Evolutionary conservation across 108 stramenopile genomes (phyloP).

Genomic region (Cylindrotheca fusiformis): DNA sequence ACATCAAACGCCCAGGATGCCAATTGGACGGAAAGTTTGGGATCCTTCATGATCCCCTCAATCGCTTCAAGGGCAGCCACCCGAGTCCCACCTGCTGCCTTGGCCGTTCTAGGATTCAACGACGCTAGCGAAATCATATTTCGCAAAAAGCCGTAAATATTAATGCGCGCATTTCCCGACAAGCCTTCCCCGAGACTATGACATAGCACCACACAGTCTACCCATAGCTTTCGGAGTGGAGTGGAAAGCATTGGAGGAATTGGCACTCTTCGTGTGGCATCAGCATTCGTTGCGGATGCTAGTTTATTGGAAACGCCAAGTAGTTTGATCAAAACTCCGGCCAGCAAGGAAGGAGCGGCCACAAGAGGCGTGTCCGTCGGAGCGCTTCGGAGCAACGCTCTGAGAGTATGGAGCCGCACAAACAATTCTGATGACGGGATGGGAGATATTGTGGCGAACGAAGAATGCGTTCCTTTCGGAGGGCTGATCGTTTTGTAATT

Average conservation of each 20-base stretch:
- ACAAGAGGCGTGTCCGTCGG: slow-evolving; percentile 53
- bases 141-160: slow-evolving; percentile 53
- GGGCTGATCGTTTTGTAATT: slow-evolving; percentile 25
- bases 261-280: slow-evolving; percentile 29
- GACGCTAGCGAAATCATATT: slow-evolving; percentile 74
- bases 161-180: slow-evolving; percentile 61
- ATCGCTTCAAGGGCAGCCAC: slow-evolving; percentile 74
- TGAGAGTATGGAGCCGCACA: slow-evolving; percentile 53
- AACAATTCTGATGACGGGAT: slow-evolving; percentile 67
- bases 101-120: slow-evolving; percentile 65
- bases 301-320: slow-evolving; percentile 63
- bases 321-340: slow-evolving; percentile 75
- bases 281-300: slow-evolving; percentile 6
- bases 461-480: slow-evolving; percentile 79
- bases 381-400: slow-evolving; percentile 57
- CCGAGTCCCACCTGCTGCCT: slow-evolving; percentile 73
- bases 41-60: slow-evolving; percentile 45
- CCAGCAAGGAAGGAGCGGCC: slow-evolving; percentile 75
- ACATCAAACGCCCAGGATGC: slow-evolving; percentile 76
- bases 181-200: slow-evolving; percentile 62
- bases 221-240: slow-evolving; percentile 71
- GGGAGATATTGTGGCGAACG: slow-evolving; percentile 60
- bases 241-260: slow-evolving; percentile 73
- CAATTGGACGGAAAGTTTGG: slow-evolving; percentile 39
- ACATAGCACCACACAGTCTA: slow-evolving; percentile 77